Evolutionary conservation across 1,284 basidiomycete genomes (phyloP).

Genomic region (Rhodotorula sp.): DNA sequence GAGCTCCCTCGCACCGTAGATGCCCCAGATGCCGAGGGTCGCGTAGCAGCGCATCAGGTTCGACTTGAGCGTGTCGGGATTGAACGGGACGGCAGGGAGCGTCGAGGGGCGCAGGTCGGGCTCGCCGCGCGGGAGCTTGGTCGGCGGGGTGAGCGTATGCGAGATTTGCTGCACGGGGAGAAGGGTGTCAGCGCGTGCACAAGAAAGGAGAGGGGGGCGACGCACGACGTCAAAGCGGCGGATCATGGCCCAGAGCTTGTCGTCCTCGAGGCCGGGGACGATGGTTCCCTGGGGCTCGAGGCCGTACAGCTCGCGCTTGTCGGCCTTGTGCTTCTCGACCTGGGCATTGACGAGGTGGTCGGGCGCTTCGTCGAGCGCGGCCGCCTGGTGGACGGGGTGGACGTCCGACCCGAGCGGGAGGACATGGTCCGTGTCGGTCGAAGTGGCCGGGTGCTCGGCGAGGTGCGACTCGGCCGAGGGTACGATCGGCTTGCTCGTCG

Average conservation of each 20-base stretch:
- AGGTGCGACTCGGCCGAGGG: constrained; percentile 31
- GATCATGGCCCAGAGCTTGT: constrained; percentile 52
- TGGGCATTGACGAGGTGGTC: constrained; percentile 49
- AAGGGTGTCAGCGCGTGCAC: not conserved
- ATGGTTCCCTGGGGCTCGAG: constrained; percentile 51
- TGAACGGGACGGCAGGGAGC: constrained; percentile 53
- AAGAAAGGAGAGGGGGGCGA: not conserved
- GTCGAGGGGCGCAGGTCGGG: constrained; percentile 53
- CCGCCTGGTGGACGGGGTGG: constrained; percentile 50
- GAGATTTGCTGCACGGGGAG: constrained; percentile 50
- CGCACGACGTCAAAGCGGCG: constrained; percentile 53
- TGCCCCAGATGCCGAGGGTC: constrained; percentile 32
- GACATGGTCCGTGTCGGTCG: constrained; percentile 31
- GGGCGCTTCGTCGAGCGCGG: constrained; percentile 47
- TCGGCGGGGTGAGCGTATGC: constrained; percentile 51
- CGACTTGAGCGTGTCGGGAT: constrained; percentile 53
- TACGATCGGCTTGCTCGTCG: constrained; percentile 26
- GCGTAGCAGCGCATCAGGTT: constrained; percentile 40
- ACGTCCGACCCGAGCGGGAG: constrained; percentile 51
- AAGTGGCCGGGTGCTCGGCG: constrained; percentile 26
- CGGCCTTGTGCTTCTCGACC: constrained; percentile 54
- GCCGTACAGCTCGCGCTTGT: constrained; percentile 50
- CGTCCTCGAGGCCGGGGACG: constrained; percentile 54
- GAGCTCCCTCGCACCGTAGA: constrained; percentile 34
- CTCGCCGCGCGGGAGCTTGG: constrained; percentile 49